Conservation (phyloP, 805 yeast species). For the Pichia scutulata region DNA sequence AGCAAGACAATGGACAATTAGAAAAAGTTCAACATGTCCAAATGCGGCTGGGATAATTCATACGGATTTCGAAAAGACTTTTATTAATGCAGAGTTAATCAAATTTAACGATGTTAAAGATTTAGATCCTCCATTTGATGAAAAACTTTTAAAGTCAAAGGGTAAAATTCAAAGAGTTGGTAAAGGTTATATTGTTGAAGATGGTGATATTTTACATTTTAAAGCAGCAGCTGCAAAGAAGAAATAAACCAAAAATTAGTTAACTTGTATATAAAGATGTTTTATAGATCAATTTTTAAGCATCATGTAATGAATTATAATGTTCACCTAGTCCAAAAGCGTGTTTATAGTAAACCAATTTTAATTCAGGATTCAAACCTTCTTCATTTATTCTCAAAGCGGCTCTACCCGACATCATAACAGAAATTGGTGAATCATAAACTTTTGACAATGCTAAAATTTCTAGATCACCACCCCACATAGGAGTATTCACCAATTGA, state of each 20-base stretch:
- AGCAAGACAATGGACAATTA: constrained; percentile 96
- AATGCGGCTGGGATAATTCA: constrained; percentile 98
- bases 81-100: constrained; percentile 88
- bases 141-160: constrained; percentile 70
- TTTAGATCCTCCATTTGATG: constrained; percentile 55
- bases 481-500: constrained; percentile 65
- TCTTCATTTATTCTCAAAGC: constrained; percentile 55
- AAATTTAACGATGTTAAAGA: constrained; percentile 76
- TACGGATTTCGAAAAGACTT: constrained; percentile 89
- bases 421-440: constrained; percentile 66
- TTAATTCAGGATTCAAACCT: constrained; percentile 46
- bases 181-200: constrained; percentile 90
- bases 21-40: constrained; percentile 92
- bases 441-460: constrained; percentile 69
- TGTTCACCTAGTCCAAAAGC: constrained; percentile 91
- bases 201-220: constrained; percentile 87
- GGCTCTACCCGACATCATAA: constrained; percentile 72
- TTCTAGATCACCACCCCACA: constrained; percentile 97
- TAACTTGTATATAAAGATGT: neutral
- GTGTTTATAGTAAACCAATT: constrained; percentile 76
- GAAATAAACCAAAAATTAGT: constrained; percentile 1
- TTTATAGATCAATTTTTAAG: neutral
- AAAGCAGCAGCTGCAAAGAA: constrained; percentile 64
- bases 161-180: constrained; percentile 92
- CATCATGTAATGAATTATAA: constrained; percentile 62